Percentiles rank a stretch among this genome's conserved stretches.
Conservation (phyloP, 2,329 filamentous ascomycete genomes). For the Nigrospora oryzae region DNA sequence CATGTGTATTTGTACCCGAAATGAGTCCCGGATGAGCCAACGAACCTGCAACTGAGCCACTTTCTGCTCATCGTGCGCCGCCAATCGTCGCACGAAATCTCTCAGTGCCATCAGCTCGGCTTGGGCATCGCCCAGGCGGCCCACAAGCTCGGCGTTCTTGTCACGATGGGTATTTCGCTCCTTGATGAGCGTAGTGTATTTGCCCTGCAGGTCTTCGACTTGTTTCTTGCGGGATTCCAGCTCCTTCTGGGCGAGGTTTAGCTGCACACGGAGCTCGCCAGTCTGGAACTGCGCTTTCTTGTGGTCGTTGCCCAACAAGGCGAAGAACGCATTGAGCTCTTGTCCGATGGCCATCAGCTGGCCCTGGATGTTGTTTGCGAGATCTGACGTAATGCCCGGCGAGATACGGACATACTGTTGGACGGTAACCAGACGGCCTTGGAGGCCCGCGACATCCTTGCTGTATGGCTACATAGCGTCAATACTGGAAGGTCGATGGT, state of each 20-base stretch:
- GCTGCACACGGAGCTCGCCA: slow-evolving; percentile 4
- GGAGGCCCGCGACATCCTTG: slow-evolving; percentile 5
- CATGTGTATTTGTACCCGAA: too few relatives aligned
- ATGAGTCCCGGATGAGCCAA: background rate
- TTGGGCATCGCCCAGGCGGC: slow-evolving; percentile 5
- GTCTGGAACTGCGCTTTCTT: slow-evolving; percentile 1
- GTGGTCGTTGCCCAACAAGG: background rate
- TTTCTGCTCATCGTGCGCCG: slow-evolving; percentile 12
- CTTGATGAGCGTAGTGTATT: slow-evolving; percentile 7
- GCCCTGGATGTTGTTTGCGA: slow-evolving; percentile 8
- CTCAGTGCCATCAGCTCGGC: slow-evolving; percentile 8
- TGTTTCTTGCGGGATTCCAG: slow-evolving; percentile 3
- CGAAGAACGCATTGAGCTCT: slow-evolving; percentile 3
- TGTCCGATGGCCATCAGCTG: slow-evolving; percentile 9
- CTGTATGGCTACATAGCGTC: slow-evolving; percentile 1
- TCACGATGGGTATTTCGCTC: slow-evolving; percentile 3
- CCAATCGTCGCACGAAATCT: slow-evolving; percentile 8
- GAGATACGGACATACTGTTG: slow-evolving; percentile 11
- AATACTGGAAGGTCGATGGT: too few relatives aligned
- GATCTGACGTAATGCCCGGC: slow-evolving; percentile 8
- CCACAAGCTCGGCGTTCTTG: slow-evolving; percentile 1
- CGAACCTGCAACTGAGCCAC: slow-evolving; percentile 14
- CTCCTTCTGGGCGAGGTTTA: slow-evolving; percentile 3
- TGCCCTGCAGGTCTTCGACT: slow-evolving; percentile 1
- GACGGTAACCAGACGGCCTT: slow-evolving; percentile 9